Base-by-base conservation (phyloP, 192 early-diverging fungal genomes). In the Lunasporangiospora selenospora region DNA sequence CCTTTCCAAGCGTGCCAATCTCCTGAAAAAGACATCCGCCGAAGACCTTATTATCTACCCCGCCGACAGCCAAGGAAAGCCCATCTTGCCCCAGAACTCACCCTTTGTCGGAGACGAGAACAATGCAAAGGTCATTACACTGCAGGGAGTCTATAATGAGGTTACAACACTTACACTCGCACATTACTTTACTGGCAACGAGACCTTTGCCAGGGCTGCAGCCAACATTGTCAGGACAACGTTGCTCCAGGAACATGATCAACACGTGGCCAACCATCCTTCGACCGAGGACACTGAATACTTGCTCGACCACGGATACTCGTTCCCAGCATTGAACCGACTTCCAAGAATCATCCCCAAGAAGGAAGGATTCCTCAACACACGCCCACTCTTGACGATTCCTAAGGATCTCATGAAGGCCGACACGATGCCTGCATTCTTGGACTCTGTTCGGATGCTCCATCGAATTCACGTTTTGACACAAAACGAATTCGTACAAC, bases 221-320 rank as follows among this genome's bases (percentile, higher is more conserved):
- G 85, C 85, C 29, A 85, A 85, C 52, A 55, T 85, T 53, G 69
- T 85, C 26, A 77, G 85, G 11, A 77, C 80, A 3, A 77, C 81
- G 13, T 44, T 87, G 11, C 60, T 87, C 38, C 78, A 83, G 33
- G 78, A 83, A 47, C 76, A 84, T 46, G 78, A 80, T 24, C 73
- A 81, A 41, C 57, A 77, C 21, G 62, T 73, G 16, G 75, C 81
- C 5, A 44, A 53, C 16, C 46, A 69, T 10, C 64, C 73, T n/a
- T 70, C 78, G 5, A 76, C 79, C 15, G 75, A 80, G 34, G 83
- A 78, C 19, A 77, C 77, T 38, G 82, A 83, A 31, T 80, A 80
- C 24, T 50, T 80, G 21, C 73, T 79, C n/a, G 85, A 85, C 38
- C 83, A 87, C 65, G 85, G 85, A 21, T 85, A 85, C 40, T 81